Evolutionary conservation across 2,329 filamentous ascomycete genomes (phyloP).

Genomic region (Clonostachys byssicola): DNA sequence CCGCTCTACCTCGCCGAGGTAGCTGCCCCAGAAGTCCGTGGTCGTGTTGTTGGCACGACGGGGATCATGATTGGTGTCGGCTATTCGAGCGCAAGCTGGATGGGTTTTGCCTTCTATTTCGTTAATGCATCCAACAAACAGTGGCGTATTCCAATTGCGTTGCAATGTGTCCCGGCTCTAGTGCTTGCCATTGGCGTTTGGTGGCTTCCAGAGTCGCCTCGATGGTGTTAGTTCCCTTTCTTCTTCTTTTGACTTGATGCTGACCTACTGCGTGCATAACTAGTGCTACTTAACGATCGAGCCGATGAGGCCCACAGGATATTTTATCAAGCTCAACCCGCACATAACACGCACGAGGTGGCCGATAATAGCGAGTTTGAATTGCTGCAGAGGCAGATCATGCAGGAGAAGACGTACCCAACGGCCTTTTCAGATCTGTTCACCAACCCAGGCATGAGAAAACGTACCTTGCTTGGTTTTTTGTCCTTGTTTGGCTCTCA

Average conservation of each 20-base stretch:
- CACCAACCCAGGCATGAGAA: slow-evolving; percentile 17
- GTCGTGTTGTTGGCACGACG: too few species aligned
- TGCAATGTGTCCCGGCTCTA: slow-evolving; percentile 53
- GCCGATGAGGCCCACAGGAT: slow-evolving; percentile 28
- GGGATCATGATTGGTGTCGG: too few species aligned
- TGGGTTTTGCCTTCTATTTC: too few species aligned
- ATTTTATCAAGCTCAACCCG: slow-evolving; percentile 26
- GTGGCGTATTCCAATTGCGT: slow-evolving; percentile 42
- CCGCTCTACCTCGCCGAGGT: too few species aligned
- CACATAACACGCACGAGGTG: neutral
- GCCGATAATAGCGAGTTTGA: too few species aligned
- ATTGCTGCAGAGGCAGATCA: slow-evolving; percentile 15
- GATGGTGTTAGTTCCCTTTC: too few species aligned
- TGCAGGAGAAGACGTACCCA: slow-evolving; percentile 20
- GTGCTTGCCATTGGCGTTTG: slow-evolving; percentile 50
- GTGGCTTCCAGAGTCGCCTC: slow-evolving; percentile 37
- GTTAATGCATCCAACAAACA: too few species aligned
- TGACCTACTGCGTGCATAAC: slow-evolving; percentile 20
- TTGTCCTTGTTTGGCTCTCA: slow-evolving; percentile 52
- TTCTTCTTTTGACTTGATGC: slow-evolving; percentile 22
- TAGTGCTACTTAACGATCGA: slow-evolving; percentile 24
- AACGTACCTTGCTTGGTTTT: slow-evolving; percentile 33
- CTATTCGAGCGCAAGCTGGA: too few species aligned
- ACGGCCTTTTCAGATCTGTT: slow-evolving; percentile 23
- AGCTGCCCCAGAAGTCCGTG: too few species aligned